Base-by-base conservation (phyloP, 208 protist species). In the Angomonas desouzai region DNA sequence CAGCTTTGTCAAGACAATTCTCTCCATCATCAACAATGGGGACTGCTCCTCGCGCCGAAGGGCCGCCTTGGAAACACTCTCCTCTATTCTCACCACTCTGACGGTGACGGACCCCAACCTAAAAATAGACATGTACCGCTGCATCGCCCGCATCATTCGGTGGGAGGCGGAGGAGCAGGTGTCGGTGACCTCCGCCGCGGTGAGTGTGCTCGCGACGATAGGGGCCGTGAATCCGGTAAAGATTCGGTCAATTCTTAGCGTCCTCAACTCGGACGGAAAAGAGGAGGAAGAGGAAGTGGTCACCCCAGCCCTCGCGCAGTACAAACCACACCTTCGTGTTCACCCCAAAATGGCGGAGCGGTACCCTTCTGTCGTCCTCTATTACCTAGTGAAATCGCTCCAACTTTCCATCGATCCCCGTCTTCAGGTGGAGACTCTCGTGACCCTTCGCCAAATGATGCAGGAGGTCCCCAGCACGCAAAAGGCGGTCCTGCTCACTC, bases 191-290 rank as follows among this genome's bases (percentile, higher is more conserved):
- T 70, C 81, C 20, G 76, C 82, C 0, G 84, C 90, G 18, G 79
- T 92, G 74, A 80, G 81, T 64, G 83, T 77, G 38, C 48, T 96
- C 16, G 88, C 87, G 71, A 79, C 81, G 0, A 80, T 96, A 16
- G 90, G 90, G n/a, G 90, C 90, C 23, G 76, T 88, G 53, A 85
- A 87, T 43, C 85, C 87, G 23, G 77, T 91, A 13, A 90, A 85
- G 63, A 84, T 93, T 53, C 73, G 86, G 13, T 57, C 66, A 25
- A 68, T 96, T 0, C 62, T 92, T 40, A 81, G 74, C 23, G 73
- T 79, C 23, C 68, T 96, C 9, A 74, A 91, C 36, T 78, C 81
- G 2, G 87, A 91, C 62, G 83, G 84, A 62, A 90, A 90, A 48
- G 85, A 87, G 55, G 80, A 92, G 58, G 80, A 83, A 62, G 89